A percentile compares a stretch with the other conserved stretches of the same genome.
phyloP scores from a whole-genome alignment of 73 alveolate genomes.

The Symbiodinium pilosum region DNA sequence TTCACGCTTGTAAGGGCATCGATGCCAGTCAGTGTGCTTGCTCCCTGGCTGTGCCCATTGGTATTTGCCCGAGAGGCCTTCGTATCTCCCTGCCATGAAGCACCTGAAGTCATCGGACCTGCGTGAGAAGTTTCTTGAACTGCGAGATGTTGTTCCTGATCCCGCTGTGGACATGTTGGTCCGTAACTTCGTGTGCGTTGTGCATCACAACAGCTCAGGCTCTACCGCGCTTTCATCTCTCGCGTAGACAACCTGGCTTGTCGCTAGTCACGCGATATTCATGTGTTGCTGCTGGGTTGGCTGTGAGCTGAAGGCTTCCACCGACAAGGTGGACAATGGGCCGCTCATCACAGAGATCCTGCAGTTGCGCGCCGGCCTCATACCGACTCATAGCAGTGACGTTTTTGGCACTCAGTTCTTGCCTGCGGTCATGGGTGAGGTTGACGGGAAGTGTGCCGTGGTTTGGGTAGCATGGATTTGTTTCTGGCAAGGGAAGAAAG shows the following conservation, averaged over 20 bases:
- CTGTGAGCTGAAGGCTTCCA: background rate
- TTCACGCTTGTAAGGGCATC: background rate
- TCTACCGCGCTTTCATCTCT: background rate
- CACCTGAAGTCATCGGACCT: constrained; percentile 6
- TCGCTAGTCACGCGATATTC: too few species aligned
- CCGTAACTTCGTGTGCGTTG: too few species aligned
- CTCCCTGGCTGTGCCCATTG: too few species aligned
- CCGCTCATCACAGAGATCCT: background rate
- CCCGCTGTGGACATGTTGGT: background rate
- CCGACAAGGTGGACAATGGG: background rate
- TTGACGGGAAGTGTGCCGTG: too few species aligned
- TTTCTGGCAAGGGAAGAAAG: background rate
- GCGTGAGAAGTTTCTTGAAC: background rate
- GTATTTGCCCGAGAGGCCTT: background rate
- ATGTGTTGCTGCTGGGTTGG: too few species aligned
- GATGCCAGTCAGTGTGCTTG: background rate
- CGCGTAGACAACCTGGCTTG: background rate
- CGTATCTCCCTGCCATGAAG: constrained; percentile 12
- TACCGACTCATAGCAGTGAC: too few species aligned
- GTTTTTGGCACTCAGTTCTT: too few species aligned
- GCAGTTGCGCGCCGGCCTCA: background rate
- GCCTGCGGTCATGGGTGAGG: too few species aligned
- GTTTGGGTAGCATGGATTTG: too few species aligned
- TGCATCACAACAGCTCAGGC: background rate
- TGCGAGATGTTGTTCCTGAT: background rate